Conservation (phyloP, 495 filamentous ascomycete species). For the Talaromyces wortmannii region DNA sequence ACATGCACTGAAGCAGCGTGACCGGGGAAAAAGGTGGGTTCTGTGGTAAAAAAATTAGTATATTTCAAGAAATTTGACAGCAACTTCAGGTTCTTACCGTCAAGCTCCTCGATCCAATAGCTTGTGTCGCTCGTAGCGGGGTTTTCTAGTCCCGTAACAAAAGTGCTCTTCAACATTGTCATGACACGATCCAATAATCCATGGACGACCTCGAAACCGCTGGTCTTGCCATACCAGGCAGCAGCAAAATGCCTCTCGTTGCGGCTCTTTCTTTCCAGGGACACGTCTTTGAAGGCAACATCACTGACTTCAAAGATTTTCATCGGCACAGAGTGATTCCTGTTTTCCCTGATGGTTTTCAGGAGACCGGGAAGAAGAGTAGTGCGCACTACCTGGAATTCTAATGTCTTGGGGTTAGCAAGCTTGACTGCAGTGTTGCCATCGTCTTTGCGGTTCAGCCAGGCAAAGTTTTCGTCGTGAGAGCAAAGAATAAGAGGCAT, state of each 20-base stretch:
- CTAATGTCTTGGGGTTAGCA: constrained; percentile 90
- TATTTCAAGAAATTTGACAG: neutral
- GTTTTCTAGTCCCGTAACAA: constrained; percentile 62
- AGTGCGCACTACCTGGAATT: constrained; percentile 96
- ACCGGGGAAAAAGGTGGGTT: constrained; percentile 85
- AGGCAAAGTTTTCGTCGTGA: constrained; percentile 96
- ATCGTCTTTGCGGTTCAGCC: constrained; percentile 88
- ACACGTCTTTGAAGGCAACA: constrained; percentile 79
- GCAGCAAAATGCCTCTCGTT: constrained; percentile 95
- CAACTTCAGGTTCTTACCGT: constrained; percentile 43
- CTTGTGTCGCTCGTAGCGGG: constrained; percentile 45
- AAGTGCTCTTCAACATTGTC: constrained; percentile 81
- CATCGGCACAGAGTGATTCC: constrained; percentile 79
- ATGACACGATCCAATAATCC: constrained; percentile 88
- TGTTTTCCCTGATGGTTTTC: constrained; percentile 95
- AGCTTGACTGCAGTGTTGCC: constrained; percentile 80
- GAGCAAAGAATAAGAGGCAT: constrained; percentile 96
- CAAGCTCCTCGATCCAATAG: constrained; percentile 91
- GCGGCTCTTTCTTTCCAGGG: constrained; percentile 70
- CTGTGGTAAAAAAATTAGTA: constrained; percentile 24
- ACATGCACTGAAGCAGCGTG: constrained; percentile 80
- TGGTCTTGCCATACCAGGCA: constrained; percentile 92
- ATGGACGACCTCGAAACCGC: constrained; percentile 94
- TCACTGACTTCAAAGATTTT: constrained; percentile 92
- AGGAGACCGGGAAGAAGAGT: constrained; percentile 82